Base-by-base conservation (phyloP, 768 basidiomycete genomes). In the Lepiota brunneoincarnata region DNA sequence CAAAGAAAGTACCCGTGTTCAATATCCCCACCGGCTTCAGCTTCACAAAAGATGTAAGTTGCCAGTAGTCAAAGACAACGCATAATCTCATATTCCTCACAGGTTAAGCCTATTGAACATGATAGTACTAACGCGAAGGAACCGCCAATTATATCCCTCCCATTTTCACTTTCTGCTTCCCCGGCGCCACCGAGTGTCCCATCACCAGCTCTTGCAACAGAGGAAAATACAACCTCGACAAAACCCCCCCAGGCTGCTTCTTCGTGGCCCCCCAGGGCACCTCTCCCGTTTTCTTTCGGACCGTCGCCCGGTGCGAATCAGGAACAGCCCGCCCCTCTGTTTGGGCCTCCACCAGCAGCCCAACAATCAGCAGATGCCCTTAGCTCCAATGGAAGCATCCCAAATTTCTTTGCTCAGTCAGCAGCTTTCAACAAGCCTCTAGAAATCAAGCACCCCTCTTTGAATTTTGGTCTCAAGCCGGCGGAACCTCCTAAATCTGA, bases 381-480 rank as follows among this genome's bases (percentile, higher is more conserved):
- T n/a, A 49, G 52, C 12, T 36, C 31, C 35, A 51, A 63, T 18
- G 60, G 64, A 4, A 64, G 71, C 4, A 64, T 86, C 34, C 86
- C 86, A 6, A 80, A 87, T 65, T 87, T 89, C 66, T 89, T 89
- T 54, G 74, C 80, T 23, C 76, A 60, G 31, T 82, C 85, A 0
- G 69, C 79, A 18, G 56, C 73, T 18, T 67, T 81, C 53, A 63
- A 74, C 14, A 80, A 78, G 58, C 67, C 74, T 45, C 58, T 70
- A 17, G 67, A 69, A 23, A 47, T 69, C 2, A 46, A 64, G 31
- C 48, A 67, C n/a, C 50, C 70, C 6, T 58, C 70, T 15, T 44
- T 68, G 26, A 42, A 39, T 40, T 69, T 69, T 10, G 49, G 53
- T 20, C 17, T 47, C 2, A 54, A 45, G 21, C 44, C 59, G 9